Evolutionary conservation across 805 yeast genomes (phyloP).

Genomic region (Cyberlindnera veronae): DNA sequence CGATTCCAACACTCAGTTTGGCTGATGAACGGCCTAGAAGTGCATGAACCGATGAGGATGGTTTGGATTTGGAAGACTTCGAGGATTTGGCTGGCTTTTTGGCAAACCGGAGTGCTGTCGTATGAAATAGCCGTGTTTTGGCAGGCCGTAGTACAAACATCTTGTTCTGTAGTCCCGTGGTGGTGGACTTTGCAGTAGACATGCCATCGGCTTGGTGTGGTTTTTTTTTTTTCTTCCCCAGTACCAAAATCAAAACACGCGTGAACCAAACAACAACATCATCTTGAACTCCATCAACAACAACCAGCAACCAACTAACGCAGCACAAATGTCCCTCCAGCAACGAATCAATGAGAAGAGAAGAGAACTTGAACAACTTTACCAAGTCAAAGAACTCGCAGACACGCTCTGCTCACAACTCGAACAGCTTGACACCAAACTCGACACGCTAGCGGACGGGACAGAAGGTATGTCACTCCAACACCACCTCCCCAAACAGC

Average conservation of each 20-base stretch:
- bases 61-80: neutral
- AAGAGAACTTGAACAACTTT: constrained; percentile 48
- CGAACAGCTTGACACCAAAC: constrained; percentile 44
- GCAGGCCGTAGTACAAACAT: too few relatives aligned
- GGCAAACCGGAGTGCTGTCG: too few relatives aligned
- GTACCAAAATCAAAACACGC: too few relatives aligned
- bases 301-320: neutral
- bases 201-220: too few relatives aligned
- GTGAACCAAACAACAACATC: too few relatives aligned
- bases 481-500: neutral
- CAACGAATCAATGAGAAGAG: constrained; percentile 39
- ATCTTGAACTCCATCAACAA: too few relatives aligned
- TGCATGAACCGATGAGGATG: constrained; percentile 9
- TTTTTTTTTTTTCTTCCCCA: too few relatives aligned
- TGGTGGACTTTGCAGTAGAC: too few relatives aligned
- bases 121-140: too few relatives aligned
- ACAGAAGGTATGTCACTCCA: constrained; percentile 36
- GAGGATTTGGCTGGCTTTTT: neutral
- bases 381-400: constrained; percentile 46
- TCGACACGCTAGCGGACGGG: constrained; percentile 48
- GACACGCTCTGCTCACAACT: constrained; percentile 43
- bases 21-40: constrained; percentile 28
- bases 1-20: constrained; percentile 51
- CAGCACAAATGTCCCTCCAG: constrained; percentile 26
- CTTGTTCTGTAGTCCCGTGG: too few relatives aligned